phyloP scores from a whole-genome alignment of 2,329 filamentous ascomycete species.

The Arachnomyces sp. region DNA sequence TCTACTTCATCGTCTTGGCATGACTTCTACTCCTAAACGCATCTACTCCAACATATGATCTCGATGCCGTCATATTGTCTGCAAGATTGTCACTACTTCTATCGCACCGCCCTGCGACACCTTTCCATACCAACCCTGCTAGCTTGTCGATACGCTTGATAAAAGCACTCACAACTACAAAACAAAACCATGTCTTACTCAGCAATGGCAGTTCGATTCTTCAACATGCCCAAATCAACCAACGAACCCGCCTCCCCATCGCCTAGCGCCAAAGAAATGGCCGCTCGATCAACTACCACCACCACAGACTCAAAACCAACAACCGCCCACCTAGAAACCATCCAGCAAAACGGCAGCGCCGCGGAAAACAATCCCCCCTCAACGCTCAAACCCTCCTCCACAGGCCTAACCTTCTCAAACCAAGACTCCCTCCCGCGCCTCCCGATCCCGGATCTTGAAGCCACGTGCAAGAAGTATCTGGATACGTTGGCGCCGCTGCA shows the following conservation, averaged over 20 bases:
- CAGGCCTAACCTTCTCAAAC: constrained; percentile 76
- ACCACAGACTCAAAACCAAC: constrained; percentile 13
- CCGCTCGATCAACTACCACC: constrained; percentile 16
- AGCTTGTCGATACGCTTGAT: constrained; percentile 64
- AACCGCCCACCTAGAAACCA: constrained; percentile 31
- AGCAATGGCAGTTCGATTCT: constrained; percentile 59
- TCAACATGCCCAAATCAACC: constrained; percentile 63
- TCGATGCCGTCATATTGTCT: constrained; percentile 71
- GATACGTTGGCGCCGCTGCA: constrained; percentile 74
- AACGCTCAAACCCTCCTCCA: constrained; percentile 39
- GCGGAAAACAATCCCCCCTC: constrained; percentile 13
- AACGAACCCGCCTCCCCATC: constrained; percentile 48
- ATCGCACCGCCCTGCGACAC: constrained; percentile 78
- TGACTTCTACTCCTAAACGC: constrained; percentile 9
- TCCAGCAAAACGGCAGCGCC: constrained; percentile 42
- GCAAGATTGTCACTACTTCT: constrained; percentile 89
- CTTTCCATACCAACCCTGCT: constrained; percentile 73
- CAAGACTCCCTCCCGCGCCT: constrained; percentile 86
- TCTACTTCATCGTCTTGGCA: constrained; percentile 2
- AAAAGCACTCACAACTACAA: constrained; percentile 25
- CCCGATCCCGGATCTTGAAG: constrained; percentile 80
- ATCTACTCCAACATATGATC: constrained; percentile 35
- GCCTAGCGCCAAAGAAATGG: constrained; percentile 11
- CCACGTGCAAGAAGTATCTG: constrained; percentile 70
- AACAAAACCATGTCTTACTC: constrained; percentile 53